Evolutionary conservation across 2,329 filamentous ascomycete species (phyloP), one percentile per base, ranked within the genome.

Genomic region (Aspergillus neotritici): DNA sequence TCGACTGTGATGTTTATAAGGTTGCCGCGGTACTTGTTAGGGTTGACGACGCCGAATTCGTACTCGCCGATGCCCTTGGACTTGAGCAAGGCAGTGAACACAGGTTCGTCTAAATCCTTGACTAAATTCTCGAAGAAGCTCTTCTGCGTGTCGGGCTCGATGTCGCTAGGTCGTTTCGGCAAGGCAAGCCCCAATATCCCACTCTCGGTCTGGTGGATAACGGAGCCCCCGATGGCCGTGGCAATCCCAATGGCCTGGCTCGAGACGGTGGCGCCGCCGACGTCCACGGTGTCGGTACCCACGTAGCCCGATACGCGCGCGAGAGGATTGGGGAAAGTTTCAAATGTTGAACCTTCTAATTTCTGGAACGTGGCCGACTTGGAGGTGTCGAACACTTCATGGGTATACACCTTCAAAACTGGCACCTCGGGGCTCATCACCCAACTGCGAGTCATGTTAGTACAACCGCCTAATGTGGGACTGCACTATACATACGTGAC

Each of bases 111-210:
- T 16, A 88, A 76, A 13, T 69, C 63, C n/a, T 63, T 50, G 63
- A 78, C 76, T 52, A 84, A 69, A 60, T 85, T 87, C 57, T 86
- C 82, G 60, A 87, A 86, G 64, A 87, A 88, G 9, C 84, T 87
- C 65, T 81, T 82, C 52, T 85, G 81, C 49, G n/a, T 72, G 68
- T 12, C 72, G 67, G 1, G 83, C 83, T 58, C 74, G 59, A 86
- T 76, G 2, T 78, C 82, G 64, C 86, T 87, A 61, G 85, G 72
- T 31, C n/a, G n/a, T n/a, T 65, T 72, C 44, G 75, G 77, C 59
- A 84, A 87, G 7, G 77, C 83, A 17, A 87, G 75, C 9, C 84
- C 84, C 17, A 87, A n/a, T n/a, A n/a, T n/a, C n/a, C 70, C 4
- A 87, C 75, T n/a, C 84, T n/a, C 84, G 60, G 84, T 81, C 51